These are phyloP conservation scores for Cladophialophora chaetospira DNA, from an alignment of 2,329 filamentous ascomycete species.

Conservation along the genomic window DNA sequence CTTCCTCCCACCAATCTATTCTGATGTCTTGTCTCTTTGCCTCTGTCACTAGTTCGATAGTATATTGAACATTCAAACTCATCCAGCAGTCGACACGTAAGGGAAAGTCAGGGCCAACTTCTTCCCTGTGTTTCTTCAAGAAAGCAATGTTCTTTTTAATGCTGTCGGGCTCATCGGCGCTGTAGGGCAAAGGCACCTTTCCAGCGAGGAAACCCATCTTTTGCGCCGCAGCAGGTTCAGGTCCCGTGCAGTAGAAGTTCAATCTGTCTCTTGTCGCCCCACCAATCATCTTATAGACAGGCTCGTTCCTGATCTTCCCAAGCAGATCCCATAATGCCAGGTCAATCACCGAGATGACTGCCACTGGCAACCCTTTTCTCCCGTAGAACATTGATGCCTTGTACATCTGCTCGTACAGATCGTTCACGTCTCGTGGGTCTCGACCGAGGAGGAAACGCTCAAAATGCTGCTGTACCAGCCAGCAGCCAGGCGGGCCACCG, in stretches of 20 bases:
- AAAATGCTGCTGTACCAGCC: constrained; percentile 92
- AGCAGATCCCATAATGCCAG: constrained; percentile 89
- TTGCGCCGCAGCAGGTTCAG: constrained; percentile 77
- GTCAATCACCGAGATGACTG: constrained; percentile 92
- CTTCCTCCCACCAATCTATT: constrained; percentile 98
- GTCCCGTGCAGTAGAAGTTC: constrained; percentile 93
- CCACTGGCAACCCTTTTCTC: constrained; percentile 84
- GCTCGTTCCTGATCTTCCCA: constrained; percentile 87
- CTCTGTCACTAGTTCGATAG: constrained; percentile 83
- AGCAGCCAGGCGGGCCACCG: constrained; percentile 88
- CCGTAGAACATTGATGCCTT: constrained; percentile 95
- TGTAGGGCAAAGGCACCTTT: constrained; percentile 88
- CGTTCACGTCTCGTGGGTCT: constrained; percentile 87
- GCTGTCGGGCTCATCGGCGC: constrained; percentile 79
- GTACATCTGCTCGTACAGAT: constrained; percentile 96
- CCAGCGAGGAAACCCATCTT: constrained; percentile 86
- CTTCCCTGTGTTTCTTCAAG: constrained; percentile 78
- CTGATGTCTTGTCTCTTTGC: constrained; percentile 77
- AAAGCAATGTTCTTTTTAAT: constrained; percentile 89
- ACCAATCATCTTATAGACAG: constrained; percentile 91
- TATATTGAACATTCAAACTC: constrained; percentile 90
- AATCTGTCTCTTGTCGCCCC: constrained; percentile 76
- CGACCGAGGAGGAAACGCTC: constrained; percentile 86
- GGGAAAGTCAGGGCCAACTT: constrained; percentile 85
- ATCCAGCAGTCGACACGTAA: constrained; percentile 98